A percentile compares a stretch with the other conserved stretches of the same genome.
These are phyloP conservation scores for Tetrahymena borealis DNA, from an alignment of 73 alveolate genomes.

Conservation along the genomic window DNA sequence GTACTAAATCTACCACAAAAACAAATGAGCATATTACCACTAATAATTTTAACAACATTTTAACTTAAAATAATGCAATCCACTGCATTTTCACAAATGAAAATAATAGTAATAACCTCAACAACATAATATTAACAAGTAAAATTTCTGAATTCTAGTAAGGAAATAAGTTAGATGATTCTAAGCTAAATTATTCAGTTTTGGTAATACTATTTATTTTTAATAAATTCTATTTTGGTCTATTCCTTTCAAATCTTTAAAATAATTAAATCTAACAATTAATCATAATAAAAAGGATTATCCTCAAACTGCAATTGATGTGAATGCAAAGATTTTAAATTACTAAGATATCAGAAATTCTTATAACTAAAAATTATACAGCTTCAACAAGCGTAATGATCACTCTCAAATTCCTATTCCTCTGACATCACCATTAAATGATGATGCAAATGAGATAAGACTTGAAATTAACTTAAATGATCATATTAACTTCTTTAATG, in stretches of 20 bases:
- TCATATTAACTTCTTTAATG: not conserved
- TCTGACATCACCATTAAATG: not conserved
- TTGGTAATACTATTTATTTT: not conserved
- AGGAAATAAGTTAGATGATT: not conserved
- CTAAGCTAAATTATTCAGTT: not conserved
- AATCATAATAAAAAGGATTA: not conserved
- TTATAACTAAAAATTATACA: not conserved
- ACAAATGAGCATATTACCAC: not conserved
- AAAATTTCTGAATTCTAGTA: not conserved
- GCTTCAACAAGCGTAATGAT: not conserved
- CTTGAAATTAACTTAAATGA: not conserved
- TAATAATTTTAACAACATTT: not conserved
- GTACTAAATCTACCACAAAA: not conserved
- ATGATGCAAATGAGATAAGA: not conserved
- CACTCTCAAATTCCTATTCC: not conserved
- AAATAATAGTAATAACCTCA: not conserved
- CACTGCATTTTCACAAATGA: not conserved
- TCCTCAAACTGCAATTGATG: not conserved
- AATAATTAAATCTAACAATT: not conserved
- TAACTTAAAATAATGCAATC: not conserved
- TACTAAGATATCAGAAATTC: not conserved
- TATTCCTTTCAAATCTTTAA: not conserved
- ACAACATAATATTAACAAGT: not conserved
- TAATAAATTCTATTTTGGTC: not conserved
- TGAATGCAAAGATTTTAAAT: not conserved